phyloP scores from a whole-genome alignment of 768 basidiomycete species.

The Tulasnella sp. region DNA sequence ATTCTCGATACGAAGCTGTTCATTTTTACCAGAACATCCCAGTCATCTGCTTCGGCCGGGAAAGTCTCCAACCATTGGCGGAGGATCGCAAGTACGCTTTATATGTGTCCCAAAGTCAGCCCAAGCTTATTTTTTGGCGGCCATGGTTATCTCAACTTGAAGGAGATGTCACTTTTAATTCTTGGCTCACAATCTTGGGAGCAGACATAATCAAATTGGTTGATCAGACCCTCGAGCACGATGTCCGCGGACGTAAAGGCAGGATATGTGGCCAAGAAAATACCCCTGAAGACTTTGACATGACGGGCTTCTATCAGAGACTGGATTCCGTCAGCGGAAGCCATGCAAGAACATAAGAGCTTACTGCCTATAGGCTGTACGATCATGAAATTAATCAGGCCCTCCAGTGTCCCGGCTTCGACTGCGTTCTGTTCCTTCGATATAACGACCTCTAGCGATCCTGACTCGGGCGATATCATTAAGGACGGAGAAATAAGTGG shows the following conservation, averaged over 20 bases:
- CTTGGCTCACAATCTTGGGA: background rate
- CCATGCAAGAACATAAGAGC: background rate
- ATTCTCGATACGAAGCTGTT: background rate
- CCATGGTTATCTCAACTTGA: background rate
- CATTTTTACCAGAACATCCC: background rate
- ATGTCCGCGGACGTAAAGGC: conserved; percentile 37
- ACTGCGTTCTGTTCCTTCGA: conserved; percentile 21
- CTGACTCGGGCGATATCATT: background rate
- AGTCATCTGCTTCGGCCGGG: background rate
- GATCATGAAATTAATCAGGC: conserved; percentile 34
- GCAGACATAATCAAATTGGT: conserved; percentile 32
- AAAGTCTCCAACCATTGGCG: background rate
- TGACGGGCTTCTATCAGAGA: conserved; percentile 23
- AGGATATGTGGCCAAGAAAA: conserved; percentile 34
- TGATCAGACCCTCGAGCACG: conserved; percentile 32
- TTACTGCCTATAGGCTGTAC: conserved; percentile 18
- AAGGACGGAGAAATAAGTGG: background rate
- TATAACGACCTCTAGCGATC: background rate
- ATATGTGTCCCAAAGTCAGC: no score
- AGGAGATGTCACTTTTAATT: conserved; percentile 3
- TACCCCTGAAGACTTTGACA: conserved; percentile 23
- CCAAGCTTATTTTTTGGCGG: background rate
- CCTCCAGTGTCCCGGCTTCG: conserved; percentile 36
- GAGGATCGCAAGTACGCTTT: background rate
- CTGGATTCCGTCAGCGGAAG: background rate